Evolutionary conservation across 805 yeast species (phyloP).

Genomic region (Metschnikowia matae): DNA sequence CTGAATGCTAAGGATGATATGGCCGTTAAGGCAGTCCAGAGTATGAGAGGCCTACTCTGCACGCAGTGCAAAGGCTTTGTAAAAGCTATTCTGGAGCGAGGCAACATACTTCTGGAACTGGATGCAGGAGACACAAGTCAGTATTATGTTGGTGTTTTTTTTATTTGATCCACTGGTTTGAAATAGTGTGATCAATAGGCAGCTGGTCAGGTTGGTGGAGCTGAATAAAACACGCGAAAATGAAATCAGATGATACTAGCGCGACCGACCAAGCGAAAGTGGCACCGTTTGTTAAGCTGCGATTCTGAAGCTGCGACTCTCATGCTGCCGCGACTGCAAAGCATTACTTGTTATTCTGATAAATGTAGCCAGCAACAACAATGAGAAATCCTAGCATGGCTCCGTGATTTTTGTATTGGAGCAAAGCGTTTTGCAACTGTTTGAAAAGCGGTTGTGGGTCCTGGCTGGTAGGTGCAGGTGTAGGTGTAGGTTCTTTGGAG

Average conservation of each 20-base stretch:
- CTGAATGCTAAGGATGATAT: conserved; percentile 32
- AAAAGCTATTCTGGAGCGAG: not conserved
- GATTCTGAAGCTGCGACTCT: not conserved
- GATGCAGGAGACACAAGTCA: not conserved
- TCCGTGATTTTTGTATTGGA: conserved; percentile 13
- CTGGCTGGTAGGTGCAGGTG: not conserved
- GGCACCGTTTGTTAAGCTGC: too few species aligned
- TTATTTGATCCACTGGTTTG: too few species aligned
- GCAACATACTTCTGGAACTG: not conserved
- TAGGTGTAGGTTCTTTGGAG: not conserved
- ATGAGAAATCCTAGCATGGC: conserved; percentile 11
- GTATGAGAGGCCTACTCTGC: conserved; percentile 13
- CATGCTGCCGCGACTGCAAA: not conserved
- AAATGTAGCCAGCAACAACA: conserved; percentile 15
- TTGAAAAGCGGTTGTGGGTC: conserved; percentile 3
- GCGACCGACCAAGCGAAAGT: not conserved
- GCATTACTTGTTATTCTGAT: conserved; percentile 8
- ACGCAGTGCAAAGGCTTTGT: not conserved
- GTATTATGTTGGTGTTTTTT: too few species aligned
- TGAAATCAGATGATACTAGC: conserved; percentile 3
- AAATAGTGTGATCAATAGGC: not conserved
- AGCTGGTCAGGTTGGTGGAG: not conserved
- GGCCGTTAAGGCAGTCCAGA: conserved; percentile 14
- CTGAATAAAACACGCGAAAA: not conserved
- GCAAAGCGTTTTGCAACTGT: conserved; percentile 6